Evolutionary conservation across 495 filamentous ascomycete species (phyloP), one percentile per base, ranked within the genome.

Genomic region (Aspergillus cavernicola): DNA sequence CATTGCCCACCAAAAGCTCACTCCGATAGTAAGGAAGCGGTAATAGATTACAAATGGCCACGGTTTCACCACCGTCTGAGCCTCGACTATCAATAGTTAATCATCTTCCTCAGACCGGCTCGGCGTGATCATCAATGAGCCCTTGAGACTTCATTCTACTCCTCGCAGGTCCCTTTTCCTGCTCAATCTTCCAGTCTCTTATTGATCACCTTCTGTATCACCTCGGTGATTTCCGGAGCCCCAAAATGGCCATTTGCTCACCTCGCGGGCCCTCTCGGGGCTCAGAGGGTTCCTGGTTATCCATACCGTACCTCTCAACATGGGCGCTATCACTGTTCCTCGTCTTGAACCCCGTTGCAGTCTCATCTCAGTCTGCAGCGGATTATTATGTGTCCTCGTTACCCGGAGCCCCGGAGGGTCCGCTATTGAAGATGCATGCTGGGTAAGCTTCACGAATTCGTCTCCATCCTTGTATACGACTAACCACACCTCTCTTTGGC

Each of bases 371-470:
- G 56, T 77, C 79, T 3, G 85, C 91, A 22, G 88, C 83, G 18
- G 93, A 97, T 67, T 98, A 96, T 69, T 98, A 86, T 73, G 85
- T 98, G 19, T 80, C 81, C 53, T 80, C 80, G 8, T 74, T 98
- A 16, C 93, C 93, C 4, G 93, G 93, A 28, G 84, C 83, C n/a
- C 93, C 93, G 12, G 77, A 83, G 32, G 88, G 86, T 0, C 87
- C 90, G 8, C 66, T 90, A 51, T 65, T 95, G 58, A 97, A 95
- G 75, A 97, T 97, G 92, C 92, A 97, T 78, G 93, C 93, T 71
- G 93, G 92, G 91, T 97, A 69, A 75, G 87, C 74, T 33, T 35
- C 47, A 44, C 19, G 18, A 36, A 19, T 12, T 31, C 16, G 8
- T 23, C 19, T 12, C 15, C 31, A 45, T 42, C 9, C 19, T 52